Evolutionary conservation across 345 rosid genomes (phyloP).

Genomic region (Rhodamnia argentea): DNA sequence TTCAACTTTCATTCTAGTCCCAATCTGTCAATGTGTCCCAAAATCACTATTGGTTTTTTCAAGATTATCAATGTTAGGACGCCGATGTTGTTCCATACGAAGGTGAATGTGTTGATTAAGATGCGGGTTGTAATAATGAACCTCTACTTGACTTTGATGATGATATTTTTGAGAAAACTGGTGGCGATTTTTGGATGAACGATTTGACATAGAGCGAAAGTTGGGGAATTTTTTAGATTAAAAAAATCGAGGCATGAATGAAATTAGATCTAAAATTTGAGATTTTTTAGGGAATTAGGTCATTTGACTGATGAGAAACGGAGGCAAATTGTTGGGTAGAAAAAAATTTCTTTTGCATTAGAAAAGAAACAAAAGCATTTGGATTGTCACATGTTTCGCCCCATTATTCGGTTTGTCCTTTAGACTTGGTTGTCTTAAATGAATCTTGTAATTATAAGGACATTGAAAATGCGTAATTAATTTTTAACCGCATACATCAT

Average conservation of each 20-base stretch:
- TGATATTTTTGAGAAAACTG: not conserved
- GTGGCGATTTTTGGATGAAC: rapidly evolving
- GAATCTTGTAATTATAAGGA: too few relatives aligned
- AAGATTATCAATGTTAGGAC: not conserved
- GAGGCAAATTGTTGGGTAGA: too few relatives aligned
- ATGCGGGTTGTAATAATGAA: not conserved
- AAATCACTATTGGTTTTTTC: not conserved
- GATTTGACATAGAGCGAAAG: not conserved
- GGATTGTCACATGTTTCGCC: too few relatives aligned
- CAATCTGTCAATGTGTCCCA: not conserved
- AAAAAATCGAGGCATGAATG: not conserved
- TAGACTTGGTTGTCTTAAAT: too few relatives aligned
- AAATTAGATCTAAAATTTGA: too few relatives aligned
- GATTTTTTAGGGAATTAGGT: too few relatives aligned
- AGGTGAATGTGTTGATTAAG: not conserved
- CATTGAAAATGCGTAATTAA: too few relatives aligned
- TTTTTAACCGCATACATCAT: too few relatives aligned
- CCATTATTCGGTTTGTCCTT: too few relatives aligned
- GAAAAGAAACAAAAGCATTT: too few relatives aligned
- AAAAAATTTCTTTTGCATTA: too few relatives aligned
- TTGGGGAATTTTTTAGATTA: not conserved
- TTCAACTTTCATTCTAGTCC: not conserved
- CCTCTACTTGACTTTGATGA: not conserved
- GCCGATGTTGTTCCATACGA: rapidly evolving
- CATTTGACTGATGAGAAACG: too few relatives aligned